Evolutionary conservation across 352 stramenopile genomes (phyloP), one percentile per base, ranked within the genome.

Genomic region (Pythium phragmiticola): DNA sequence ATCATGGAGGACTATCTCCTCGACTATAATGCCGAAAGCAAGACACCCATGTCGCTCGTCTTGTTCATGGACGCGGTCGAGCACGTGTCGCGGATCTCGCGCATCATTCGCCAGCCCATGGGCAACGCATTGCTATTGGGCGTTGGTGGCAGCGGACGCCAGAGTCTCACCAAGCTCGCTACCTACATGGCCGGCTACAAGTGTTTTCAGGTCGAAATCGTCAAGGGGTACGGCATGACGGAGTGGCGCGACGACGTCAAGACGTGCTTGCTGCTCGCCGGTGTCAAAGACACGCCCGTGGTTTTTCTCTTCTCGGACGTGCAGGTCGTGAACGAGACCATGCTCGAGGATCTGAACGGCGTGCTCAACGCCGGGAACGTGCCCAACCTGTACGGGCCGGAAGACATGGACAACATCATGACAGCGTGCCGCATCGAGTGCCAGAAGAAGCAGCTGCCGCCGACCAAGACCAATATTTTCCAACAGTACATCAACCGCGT

Each of bases 201-300:
- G 34, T 87, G 95, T 14, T 98, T 96, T 47, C 93, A 98, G 67
- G 89, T 98, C n/a, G 94, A 98, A 67, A 98, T 98, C 60, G 78
- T 93, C 5, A 98, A 98, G 59, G 91, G 89, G 7, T 98, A 98
- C 59, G 90, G 94, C 12, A 87, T 95, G 58, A 72, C 72, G 0
- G 93, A 98, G 63, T 98, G 94, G 92, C 87, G 90, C 19, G 94
- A 98, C 9, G 91, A 98, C 43, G 75, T 98, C 4, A 98, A 98
- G 62, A 94, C 90, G 61, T 94, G 85, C 52, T 62, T 97, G 8
- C 67, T 98, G 37, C 70, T 92, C 33, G 94, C 92, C 21, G 94
- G 94, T 28, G 76, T 98, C 0, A 92, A 98, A 30, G 86, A 98
- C 54, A 95, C 84, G 12, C 88, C 80, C 0, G 84, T 98, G 16